Conservation (phyloP, 176 grass and related monocot species). For the Typha latifolia region DNA sequence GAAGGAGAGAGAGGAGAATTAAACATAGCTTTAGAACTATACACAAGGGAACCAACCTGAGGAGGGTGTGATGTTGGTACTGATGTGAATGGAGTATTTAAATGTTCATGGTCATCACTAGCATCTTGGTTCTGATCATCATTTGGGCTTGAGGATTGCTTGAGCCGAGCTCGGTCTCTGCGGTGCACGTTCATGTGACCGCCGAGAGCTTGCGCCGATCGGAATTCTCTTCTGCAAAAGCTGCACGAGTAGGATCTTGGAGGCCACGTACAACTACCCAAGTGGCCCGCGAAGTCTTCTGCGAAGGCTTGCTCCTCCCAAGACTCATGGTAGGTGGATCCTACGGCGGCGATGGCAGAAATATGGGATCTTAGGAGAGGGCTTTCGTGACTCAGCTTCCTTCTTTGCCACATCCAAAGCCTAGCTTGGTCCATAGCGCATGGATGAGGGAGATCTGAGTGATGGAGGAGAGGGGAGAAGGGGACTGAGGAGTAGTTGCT, state of each 20-base stretch:
- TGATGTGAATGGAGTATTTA: background rate
- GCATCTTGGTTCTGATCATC: constrained; percentile 6
- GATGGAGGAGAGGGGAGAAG: background rate
- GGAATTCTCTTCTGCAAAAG: constrained; percentile 66
- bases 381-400: background rate
- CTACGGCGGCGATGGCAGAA: background rate
- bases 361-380: background rate
- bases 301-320: constrained; percentile 73
- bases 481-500: background rate
- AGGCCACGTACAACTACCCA: constrained; percentile 56
- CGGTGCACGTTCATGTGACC: constrained; percentile 79
- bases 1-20: constrained; percentile 14
- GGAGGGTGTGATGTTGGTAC: background rate
- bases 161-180: constrained; percentile 65
- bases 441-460: background rate
- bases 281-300: constrained; percentile 40
- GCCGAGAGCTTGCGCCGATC: constrained; percentile 58
- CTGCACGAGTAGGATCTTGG: constrained; percentile 72
- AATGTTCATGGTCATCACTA: background rate
- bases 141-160: constrained; percentile 27
- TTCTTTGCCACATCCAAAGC: background rate
- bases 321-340: constrained; percentile 16
- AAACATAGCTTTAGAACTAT: background rate
- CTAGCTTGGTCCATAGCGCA: background rate
- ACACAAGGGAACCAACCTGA: background rate